Evolutionary conservation across 129 eudicot genomes (phyloP), one percentile per base, ranked within the genome.

Genomic region (Chrysanthemum makinoi): DNA sequence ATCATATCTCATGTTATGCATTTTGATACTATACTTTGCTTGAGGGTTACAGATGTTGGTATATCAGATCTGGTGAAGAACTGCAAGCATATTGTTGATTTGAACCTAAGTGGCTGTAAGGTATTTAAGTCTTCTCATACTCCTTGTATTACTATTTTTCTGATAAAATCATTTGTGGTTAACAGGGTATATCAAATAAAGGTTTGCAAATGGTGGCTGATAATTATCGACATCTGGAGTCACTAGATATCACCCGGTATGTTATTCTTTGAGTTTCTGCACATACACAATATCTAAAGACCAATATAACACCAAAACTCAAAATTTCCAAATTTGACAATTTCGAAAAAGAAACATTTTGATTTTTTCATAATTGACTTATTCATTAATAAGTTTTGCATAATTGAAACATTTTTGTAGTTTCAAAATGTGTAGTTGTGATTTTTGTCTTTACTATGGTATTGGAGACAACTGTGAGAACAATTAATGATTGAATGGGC

Each of bases 81-180:
- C 72, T n/a, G 99, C 82, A 87, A 86, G 74, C 83, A 79, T 60
- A 79, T 94, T 48, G 79, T 82, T 80, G 97, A 94, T 76, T 80
- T 94, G 85, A 94, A 94, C 84, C 69, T 94, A 73, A 94, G 99
- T 83, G 99, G 99, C 76, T 90, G 96, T 62, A 94, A 90, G 97
- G 99, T 94, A 82, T 63, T 50, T 12, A n/a, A 14, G 49, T 65
- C 14, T 74, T 59, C 28, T 64, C 60, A n/a, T 74, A 39, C 26
- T 50, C 60, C 14, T 33, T 60, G 46, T 20, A 15, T 52, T 53
- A 28, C 18, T 60, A 30, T 61, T 18, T 20, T 1, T 66, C 4
- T 39, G 56, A n/a, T 65, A 70, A 33, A 63, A 22, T 73, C 35
- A 48, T 18, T 53, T 60, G 62, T 69, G 82, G 69, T 46, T 69